Evolutionary conservation across 1,284 basidiomycete species (phyloP).

Genomic region (Pseudozyma tsukubaensis): DNA sequence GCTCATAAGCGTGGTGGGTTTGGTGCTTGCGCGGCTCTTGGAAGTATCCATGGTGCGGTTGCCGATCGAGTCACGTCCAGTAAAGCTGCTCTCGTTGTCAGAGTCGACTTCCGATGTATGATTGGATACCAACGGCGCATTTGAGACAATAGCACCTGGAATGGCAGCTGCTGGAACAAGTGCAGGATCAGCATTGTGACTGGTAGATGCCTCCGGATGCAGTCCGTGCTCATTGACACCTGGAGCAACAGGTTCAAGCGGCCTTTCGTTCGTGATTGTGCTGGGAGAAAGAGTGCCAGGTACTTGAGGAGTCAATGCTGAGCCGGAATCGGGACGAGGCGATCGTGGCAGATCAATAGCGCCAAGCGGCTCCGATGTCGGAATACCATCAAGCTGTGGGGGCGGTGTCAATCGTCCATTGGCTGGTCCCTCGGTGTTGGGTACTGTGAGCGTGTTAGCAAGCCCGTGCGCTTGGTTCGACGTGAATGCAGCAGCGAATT

Average conservation of each 20-base stretch:
- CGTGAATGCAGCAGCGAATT: conserved; percentile 26
- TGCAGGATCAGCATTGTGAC: too few relatives aligned
- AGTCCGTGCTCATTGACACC: background rate
- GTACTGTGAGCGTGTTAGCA: conserved; percentile 48
- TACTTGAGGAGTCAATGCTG: background rate
- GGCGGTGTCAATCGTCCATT: conserved; percentile 38
- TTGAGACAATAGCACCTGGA: conserved; percentile 12
- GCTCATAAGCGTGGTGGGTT: conserved; percentile 91
- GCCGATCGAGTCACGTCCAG: conserved; percentile 51
- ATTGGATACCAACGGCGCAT: background rate
- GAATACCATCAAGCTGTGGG: conserved; percentile 51
- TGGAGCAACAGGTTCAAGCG: background rate
- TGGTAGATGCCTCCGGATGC: background rate
- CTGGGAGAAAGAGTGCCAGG: conserved; percentile 11
- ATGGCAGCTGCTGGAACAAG: conserved; percentile 21
- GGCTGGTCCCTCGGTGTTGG: conserved; percentile 8
- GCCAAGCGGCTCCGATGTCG: conserved; percentile 49
- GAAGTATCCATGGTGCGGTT: conserved; percentile 60
- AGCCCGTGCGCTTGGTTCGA: conserved; percentile 36
- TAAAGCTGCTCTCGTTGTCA: conserved; percentile 38
- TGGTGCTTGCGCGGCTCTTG: conserved; percentile 87
- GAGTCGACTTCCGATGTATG: conserved; percentile 19
- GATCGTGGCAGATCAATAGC: conserved; percentile 42
- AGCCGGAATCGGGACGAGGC: conserved; percentile 19
- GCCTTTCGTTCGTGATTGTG: conserved; percentile 15